Conservation (phyloP, 2,329 filamentous ascomycete genomes). For the Nannizziopsis arthrosporioides region DNA sequence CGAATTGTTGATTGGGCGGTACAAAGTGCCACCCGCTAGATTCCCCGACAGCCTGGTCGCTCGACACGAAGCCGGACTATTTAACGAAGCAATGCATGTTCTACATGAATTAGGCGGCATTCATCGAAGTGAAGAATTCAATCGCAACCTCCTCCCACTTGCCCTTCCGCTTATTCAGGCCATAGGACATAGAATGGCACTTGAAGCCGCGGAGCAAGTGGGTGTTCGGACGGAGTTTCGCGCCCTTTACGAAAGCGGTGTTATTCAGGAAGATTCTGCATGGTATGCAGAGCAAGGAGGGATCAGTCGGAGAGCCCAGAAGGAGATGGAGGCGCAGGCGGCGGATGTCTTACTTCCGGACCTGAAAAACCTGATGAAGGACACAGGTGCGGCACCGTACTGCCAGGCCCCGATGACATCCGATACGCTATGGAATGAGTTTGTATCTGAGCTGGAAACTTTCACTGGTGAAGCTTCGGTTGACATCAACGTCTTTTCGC, state of each 20-base stretch:
- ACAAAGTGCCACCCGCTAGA: too few relatives aligned
- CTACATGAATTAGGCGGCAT: neutral
- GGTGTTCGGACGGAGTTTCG: neutral
- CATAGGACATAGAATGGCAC: constrained; percentile 6
- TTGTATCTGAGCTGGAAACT: neutral
- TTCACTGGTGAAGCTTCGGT: constrained; percentile 1
- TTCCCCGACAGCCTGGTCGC: too few relatives aligned
- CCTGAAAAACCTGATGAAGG: constrained; percentile 1
- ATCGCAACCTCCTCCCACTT: constrained; percentile 1
- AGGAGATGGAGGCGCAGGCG: constrained; percentile 1
- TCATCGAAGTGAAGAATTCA: constrained; percentile 6
- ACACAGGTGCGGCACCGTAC: constrained; percentile 3
- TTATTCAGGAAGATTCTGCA: too few relatives aligned
- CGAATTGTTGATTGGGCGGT: too few relatives aligned
- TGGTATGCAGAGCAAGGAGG: too few relatives aligned
- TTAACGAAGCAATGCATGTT: neutral
- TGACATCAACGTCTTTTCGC: neutral
- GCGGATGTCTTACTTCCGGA: neutral
- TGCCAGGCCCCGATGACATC: constrained; percentile 3
- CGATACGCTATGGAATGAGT: neutral
- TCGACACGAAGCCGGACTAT: too few relatives aligned
- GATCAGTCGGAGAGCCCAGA: neutral
- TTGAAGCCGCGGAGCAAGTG: constrained; percentile 1
- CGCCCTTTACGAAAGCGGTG: too few relatives aligned
- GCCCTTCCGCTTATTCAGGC: constrained; percentile 1